A percentile compares a stretch with the other conserved stretches of the same genome.
Evolutionary conservation across 257 asterid species (phyloP).

Genomic region (Nicotiana attenuata): DNA sequence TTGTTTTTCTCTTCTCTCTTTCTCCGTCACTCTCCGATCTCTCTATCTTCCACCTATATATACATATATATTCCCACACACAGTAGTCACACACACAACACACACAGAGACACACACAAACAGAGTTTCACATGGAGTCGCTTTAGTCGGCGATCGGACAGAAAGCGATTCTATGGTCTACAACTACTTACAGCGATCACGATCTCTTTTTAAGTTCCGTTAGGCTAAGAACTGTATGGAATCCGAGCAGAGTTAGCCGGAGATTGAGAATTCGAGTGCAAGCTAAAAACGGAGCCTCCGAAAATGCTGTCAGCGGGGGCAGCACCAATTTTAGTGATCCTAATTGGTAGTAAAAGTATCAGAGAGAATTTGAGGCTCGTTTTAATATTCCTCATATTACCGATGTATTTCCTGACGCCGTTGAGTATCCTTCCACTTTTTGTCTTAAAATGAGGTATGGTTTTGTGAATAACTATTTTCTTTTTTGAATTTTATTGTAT

Average conservation of each 20-base stretch:
- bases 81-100: background rate
- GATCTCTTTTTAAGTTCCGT: constrained; percentile 21
- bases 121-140: constrained; percentile 36
- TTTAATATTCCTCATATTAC: constrained; percentile 68
- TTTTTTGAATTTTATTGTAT: background rate
- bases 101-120: background rate
- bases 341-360: constrained; percentile 65
- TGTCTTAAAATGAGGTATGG: constrained; percentile 73
- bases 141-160: constrained; percentile 52
- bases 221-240: background rate
- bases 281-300: constrained; percentile 14
- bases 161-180: constrained; percentile 21
- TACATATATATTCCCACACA: background rate
- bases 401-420: constrained; percentile 51
- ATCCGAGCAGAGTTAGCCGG: constrained; percentile 10
- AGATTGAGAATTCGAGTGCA: constrained; percentile 25
- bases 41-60: constrained; percentile 15
- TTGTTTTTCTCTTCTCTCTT: constrained; percentile 25
- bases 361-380: constrained; percentile 61
- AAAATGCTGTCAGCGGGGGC: constrained; percentile 5
- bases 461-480: too few relatives aligned
- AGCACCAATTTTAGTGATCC: constrained; percentile 62
- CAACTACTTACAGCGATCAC: background rate
- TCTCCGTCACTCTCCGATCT: constrained; percentile 42
- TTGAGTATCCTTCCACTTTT: constrained; percentile 73